Conservation (phyloP, 2,329 filamentous ascomycete species). For the Alternaria brassicicola region DNA sequence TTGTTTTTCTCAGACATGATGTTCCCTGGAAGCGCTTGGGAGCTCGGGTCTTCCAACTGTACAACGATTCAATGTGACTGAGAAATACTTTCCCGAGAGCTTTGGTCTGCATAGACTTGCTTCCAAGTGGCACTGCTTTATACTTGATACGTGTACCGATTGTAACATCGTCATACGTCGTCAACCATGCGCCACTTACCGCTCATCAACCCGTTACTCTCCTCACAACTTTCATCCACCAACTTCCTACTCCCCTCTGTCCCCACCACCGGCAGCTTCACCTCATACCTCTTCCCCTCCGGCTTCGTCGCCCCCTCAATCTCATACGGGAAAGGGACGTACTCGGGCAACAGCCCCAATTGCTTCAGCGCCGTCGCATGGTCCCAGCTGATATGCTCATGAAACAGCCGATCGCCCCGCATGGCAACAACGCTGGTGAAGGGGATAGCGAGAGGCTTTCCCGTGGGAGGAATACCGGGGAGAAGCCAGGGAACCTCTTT, state of each 20-base stretch:
- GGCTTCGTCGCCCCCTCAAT: constrained; percentile 41
- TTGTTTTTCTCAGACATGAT: no score
- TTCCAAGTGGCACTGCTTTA: no score
- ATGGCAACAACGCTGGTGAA: constrained; percentile 71
- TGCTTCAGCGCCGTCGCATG: constrained; percentile 68
- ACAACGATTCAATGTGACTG: no score
- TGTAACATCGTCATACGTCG: constrained; percentile 31
- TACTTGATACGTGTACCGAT: no score
- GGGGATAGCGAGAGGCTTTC: constrained; percentile 59
- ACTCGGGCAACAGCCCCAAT: constrained; percentile 68
- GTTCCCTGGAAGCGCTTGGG: no score
- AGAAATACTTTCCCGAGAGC: no score
- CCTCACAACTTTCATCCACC: constrained; percentile 55
- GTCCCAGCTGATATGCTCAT: constrained; percentile 76
- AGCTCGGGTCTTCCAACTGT: no score
- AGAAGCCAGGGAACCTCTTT: constrained; percentile 44
- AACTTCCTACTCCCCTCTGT: constrained; percentile 60
- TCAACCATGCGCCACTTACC: constrained; percentile 37
- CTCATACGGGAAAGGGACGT: constrained; percentile 62
- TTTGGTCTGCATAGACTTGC: no score
- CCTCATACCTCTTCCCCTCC: constrained; percentile 59
- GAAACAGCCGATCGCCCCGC: constrained; percentile 69
- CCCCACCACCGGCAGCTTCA: constrained; percentile 66
- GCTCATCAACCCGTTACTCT: constrained; percentile 64
- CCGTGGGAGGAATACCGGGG: constrained; percentile 43